Conservation (phyloP, 2,329 filamentous ascomycete species). For the Aspergillus sp. region DNA sequence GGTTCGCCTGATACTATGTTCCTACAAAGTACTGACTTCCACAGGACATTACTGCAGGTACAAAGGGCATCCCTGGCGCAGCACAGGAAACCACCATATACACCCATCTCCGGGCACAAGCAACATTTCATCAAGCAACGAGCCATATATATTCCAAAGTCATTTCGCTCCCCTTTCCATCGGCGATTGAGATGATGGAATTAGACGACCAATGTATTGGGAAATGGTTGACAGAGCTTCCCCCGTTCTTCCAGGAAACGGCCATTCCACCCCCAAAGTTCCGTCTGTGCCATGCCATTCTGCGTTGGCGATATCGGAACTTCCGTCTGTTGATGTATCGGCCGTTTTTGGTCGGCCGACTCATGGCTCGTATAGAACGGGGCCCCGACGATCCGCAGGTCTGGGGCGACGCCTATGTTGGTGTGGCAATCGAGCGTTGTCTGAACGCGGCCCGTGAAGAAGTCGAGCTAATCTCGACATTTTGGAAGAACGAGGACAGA, state of each 20-base stretch:
- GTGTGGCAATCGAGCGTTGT: neutral
- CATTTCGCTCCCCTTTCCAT: conserved; percentile 30
- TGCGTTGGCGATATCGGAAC: conserved; percentile 32
- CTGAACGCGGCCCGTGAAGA: neutral
- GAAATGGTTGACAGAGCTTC: conserved; percentile 25
- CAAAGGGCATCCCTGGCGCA: neutral
- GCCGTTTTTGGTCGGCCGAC: conserved; percentile 25
- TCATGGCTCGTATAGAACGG: conserved; percentile 10
- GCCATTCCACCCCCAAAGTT: conserved; percentile 19
- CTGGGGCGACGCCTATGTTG: neutral
- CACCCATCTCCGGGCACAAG: conserved; percentile 29
- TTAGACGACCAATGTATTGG: conserved; percentile 28
- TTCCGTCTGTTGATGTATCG: conserved; percentile 35
- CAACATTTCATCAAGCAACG: conserved; percentile 28
- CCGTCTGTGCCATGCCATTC: conserved; percentile 24
- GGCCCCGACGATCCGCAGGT: neutral
- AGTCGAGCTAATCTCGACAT: conserved; percentile 8
- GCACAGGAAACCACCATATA: conserved; percentile 23
- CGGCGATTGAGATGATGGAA: conserved; percentile 26
- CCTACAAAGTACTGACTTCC: neutral
- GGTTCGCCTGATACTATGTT: neutral
- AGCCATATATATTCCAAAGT: conserved; percentile 33
- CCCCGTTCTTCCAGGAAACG: conserved; percentile 27
- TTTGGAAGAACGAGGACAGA: conserved; percentile 24
- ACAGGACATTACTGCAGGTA: neutral